These are phyloP conservation scores for Hericium alpestre DNA, from an alignment of 768 basidiomycete species.

Conservation along the genomic window DNA sequence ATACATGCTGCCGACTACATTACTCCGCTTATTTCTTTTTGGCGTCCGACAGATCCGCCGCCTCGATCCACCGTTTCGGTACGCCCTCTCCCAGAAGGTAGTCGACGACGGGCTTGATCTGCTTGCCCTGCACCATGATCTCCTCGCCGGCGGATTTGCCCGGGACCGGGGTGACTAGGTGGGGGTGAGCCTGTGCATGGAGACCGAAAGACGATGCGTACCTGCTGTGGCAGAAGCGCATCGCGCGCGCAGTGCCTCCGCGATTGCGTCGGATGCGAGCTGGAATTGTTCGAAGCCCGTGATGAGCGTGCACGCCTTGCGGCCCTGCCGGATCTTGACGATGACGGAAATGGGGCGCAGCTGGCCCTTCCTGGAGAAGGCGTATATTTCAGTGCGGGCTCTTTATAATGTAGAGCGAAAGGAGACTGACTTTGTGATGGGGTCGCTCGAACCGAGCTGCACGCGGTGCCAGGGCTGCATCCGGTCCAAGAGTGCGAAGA, in stretches of 20 bases:
- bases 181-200: not conserved
- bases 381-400: too few relatives aligned
- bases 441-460: conserved; percentile 41
- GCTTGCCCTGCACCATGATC: conserved; percentile 81
- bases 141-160: conserved; percentile 53
- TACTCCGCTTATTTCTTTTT: conserved; percentile 28
- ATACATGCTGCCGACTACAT: not conserved
- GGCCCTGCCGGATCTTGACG: conserved; percentile 66
- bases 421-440: conserved; percentile 44
- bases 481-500: conserved; percentile 39
- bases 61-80: conserved; percentile 73
- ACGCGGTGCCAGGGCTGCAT: conserved; percentile 79
- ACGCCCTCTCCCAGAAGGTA: conserved; percentile 61
- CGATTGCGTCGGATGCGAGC: conserved; percentile 58
- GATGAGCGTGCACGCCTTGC: conserved; percentile 66
- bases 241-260: conserved; percentile 62
- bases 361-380: conserved; percentile 54
- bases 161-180: conserved; percentile 45
- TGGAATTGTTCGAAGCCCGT: conserved; percentile 74
- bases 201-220: conserved; percentile 20
- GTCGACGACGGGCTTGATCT: conserved; percentile 53
- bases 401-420: too few relatives aligned
- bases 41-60: conserved; percentile 29
- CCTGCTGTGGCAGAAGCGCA: conserved; percentile 78
- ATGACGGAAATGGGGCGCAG: conserved; percentile 60